Conservation (phyloP, 2,329 filamentous ascomycete species). For the Kalmusia sp. region DNA sequence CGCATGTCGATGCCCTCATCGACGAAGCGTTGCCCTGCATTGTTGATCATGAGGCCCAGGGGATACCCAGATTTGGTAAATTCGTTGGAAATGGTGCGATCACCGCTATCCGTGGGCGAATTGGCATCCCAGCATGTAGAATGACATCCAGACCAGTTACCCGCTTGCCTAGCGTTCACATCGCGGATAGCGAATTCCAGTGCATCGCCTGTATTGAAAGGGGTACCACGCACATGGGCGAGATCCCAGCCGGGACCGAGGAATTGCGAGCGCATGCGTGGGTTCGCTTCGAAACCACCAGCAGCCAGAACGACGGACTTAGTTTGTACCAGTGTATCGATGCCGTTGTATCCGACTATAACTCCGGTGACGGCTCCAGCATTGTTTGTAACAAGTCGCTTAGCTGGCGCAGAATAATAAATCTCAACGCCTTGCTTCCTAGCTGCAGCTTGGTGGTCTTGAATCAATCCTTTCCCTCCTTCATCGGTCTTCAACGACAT, state of each 20-base stretch:
- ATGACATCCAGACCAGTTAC: slow-evolving; percentile 71
- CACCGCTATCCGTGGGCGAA: slow-evolving; percentile 61
- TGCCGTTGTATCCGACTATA: slow-evolving; percentile 33
- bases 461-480: slow-evolving; percentile 66
- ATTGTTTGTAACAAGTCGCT: slow-evolving; percentile 46
- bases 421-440: slow-evolving; percentile 52
- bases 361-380: slow-evolving; percentile 44
- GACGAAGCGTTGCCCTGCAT: slow-evolving; percentile 66
- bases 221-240: slow-evolving; percentile 68
- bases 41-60: slow-evolving; percentile 70
- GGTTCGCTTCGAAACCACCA: slow-evolving; percentile 70
- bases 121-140: slow-evolving; percentile 71
- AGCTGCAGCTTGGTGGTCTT: slow-evolving; percentile 57
- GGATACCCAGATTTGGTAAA: slow-evolving; percentile 75
- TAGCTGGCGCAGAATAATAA: slow-evolving; percentile 56
- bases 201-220: slow-evolving; percentile 68
- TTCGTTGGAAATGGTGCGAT: slow-evolving; percentile 68
- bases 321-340: slow-evolving; percentile 37
- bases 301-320: slow-evolving; percentile 62
- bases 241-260: slow-evolving; percentile 69
- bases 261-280: slow-evolving; percentile 62
- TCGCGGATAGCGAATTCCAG: slow-evolving; percentile 61
- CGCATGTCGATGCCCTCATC: slow-evolving; percentile 71
- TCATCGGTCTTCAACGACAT: slow-evolving; percentile 65
- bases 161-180: slow-evolving; percentile 59